Base-by-base conservation (phyloP, 768 basidiomycete genomes). In the Chalciporus chontae region DNA sequence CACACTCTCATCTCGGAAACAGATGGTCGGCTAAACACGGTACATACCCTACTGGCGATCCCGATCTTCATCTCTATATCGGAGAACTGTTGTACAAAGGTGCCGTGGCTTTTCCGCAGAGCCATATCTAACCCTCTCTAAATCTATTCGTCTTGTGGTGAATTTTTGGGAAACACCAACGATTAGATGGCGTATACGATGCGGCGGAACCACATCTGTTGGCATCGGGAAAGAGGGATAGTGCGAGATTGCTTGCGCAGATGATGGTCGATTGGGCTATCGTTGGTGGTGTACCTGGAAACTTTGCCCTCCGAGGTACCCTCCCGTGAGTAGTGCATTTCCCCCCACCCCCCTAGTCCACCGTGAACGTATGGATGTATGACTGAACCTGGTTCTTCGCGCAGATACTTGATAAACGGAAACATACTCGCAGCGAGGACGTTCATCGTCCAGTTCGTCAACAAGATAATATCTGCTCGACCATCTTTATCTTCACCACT, bases 351-450 rank as follows among this genome's bases (percentile, higher is more conserved):
- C 24, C 14, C 21, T 21, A 26, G 26, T 26, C 26, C 8, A 5
- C 26, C 26, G 26, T 26, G 8, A n/a, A 21, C 21, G 21, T 21
- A 21, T 4, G 21, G 21, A 21, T 21, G 21, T 4, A 21, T 21
- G 14, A 34, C 39, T 54, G 13, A 63, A 21, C 18, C 21, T 42
- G 24, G 50, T 40, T 47, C 27, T 43, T 36, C 18, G 23, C 31
- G 14, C 59, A 90, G 88, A 50, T 90, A 89, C 60, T 73, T 94
- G 19, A 79, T 79, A 53, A 90, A 92, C 46, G 90, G 91, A 14
- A 93, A 93, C 55, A 86, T 99, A 61, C 81, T 92, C n/a, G 90
- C 90, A 4, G 90, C 95, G 4, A 82, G 83, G n/a, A 82, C 87
- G n/a, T 96, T 97, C 75, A 84, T 95, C 64, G 74, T 77, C n/a